Evolutionary conservation across 2,329 filamentous ascomycete species (phyloP).

Genomic region (Fusarium sp.): DNA sequence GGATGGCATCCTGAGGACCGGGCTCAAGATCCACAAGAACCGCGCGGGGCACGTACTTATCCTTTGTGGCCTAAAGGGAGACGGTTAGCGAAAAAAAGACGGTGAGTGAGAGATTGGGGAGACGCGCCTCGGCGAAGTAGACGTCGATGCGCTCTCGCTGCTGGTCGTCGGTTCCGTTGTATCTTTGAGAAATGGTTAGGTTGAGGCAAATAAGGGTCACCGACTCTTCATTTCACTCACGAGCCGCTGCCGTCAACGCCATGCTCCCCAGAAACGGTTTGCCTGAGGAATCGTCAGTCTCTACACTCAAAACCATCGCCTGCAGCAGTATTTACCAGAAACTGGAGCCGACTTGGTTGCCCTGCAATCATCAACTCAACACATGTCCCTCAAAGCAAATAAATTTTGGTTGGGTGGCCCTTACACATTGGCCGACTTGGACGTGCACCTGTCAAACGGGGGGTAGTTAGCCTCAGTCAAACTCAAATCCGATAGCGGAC

Average conservation of each 20-base stretch:
- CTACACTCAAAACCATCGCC: background rate
- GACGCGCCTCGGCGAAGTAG: constrained; percentile 85
- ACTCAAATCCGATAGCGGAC: background rate
- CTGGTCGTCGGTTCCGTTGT: constrained; percentile 97
- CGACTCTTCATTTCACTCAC: constrained; percentile 54
- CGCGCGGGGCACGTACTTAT: constrained; percentile 99
- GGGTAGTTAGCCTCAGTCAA: constrained; percentile 57
- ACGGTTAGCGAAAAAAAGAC: constrained; percentile 7
- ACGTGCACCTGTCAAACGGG: constrained; percentile 83
- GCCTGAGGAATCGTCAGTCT: constrained; percentile 49
- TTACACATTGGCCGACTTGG: constrained; percentile 99
- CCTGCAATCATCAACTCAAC: constrained; percentile 62
- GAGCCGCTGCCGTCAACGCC: constrained; percentile 96
- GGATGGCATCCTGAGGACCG: constrained; percentile 99
- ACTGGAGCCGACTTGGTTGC: constrained; percentile 99
- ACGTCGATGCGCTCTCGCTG: constrained; percentile 99
- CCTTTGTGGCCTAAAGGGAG: constrained; percentile 78
- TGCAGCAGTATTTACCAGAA: constrained; percentile 69
- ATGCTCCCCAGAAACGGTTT: constrained; percentile 88
- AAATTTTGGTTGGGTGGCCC: constrained; percentile 52
- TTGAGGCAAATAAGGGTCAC: background rate
- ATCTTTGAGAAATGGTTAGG: constrained; percentile 17
- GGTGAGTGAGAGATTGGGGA: background rate
- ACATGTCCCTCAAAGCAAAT: constrained; percentile 17
- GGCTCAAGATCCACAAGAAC: constrained; percentile 99